Evolutionary conservation across 192 early-diverging fungal species (phyloP).

Genomic region (Umbelopsis isabellina): DNA sequence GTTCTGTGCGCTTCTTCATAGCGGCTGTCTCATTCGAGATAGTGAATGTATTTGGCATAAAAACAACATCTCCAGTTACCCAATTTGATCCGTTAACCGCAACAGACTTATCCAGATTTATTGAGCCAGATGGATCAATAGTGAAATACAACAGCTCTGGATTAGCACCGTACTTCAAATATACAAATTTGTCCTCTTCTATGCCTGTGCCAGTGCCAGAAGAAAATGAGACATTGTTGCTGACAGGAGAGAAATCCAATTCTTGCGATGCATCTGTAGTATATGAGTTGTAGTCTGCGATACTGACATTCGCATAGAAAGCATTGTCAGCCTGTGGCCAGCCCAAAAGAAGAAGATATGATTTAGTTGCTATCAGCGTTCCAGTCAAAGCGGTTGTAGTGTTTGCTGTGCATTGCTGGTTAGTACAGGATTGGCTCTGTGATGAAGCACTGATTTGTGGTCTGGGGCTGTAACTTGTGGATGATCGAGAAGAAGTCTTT

Average conservation of each 20-base stretch:
- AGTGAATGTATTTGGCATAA: background rate
- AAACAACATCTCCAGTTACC: background rate
- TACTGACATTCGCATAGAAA: background rate
- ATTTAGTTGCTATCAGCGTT: background rate
- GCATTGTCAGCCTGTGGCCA: background rate
- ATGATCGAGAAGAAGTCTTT: too few relatives aligned
- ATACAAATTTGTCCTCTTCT: background rate
- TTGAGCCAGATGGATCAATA: background rate
- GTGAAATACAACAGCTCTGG: background rate
- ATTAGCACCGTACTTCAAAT: background rate
- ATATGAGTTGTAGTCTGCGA: background rate
- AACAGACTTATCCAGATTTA: background rate
- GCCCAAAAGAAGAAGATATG: background rate
- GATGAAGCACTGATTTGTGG: background rate
- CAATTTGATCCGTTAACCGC: background rate
- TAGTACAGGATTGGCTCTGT: background rate
- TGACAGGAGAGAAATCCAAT: background rate
- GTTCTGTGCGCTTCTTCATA: background rate
- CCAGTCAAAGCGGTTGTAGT: background rate
- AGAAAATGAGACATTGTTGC: background rate
- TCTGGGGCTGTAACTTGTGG: too few relatives aligned
- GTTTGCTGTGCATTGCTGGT: too few relatives aligned
- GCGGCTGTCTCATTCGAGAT: background rate
- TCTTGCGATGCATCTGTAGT: too few relatives aligned
- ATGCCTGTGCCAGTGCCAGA: background rate